Conservation (phyloP, 805 yeast genomes). For the Yamadazyma phyllophila region DNA sequence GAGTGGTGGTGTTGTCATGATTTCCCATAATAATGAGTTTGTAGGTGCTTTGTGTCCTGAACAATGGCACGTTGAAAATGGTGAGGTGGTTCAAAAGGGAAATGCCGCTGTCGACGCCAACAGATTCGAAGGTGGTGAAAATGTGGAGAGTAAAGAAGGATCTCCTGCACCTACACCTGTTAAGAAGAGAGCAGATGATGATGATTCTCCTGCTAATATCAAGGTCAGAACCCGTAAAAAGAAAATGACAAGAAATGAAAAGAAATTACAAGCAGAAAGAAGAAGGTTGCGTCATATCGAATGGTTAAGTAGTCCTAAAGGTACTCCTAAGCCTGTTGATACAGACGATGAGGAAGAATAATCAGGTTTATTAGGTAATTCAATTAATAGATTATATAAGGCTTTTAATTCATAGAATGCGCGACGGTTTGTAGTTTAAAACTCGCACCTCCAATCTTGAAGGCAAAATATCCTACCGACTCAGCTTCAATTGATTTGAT, state of each 20-base stretch:
- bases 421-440: background rate
- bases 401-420: background rate
- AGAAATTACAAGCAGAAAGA: constrained; percentile 87
- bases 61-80: constrained; percentile 96
- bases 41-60: constrained; percentile 98
- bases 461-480: background rate
- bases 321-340: constrained; percentile 92
- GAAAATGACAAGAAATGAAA: constrained; percentile 96
- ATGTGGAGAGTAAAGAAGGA: constrained; percentile 21
- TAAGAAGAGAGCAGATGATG: constrained; percentile 57
- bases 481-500: background rate
- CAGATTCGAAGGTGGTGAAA: constrained; percentile 58
- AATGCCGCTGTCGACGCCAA: constrained; percentile 68
- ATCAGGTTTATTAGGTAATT: background rate
- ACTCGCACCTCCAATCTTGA: background rate
- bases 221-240: constrained; percentile 90
- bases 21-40: constrained; percentile 95
- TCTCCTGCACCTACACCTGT: constrained; percentile 28
- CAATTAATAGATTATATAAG: background rate
- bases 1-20: constrained; percentile 98
- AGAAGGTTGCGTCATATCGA: constrained; percentile 91
- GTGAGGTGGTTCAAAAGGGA: constrained; percentile 83
- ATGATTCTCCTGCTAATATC: constrained; percentile 93
- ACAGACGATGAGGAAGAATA: constrained; percentile 84
- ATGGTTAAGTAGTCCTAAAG: constrained; percentile 96